These are phyloP conservation scores for Streptanthus diversifolius DNA, from an alignment of 345 rosid species.

Conservation along the genomic window DNA sequence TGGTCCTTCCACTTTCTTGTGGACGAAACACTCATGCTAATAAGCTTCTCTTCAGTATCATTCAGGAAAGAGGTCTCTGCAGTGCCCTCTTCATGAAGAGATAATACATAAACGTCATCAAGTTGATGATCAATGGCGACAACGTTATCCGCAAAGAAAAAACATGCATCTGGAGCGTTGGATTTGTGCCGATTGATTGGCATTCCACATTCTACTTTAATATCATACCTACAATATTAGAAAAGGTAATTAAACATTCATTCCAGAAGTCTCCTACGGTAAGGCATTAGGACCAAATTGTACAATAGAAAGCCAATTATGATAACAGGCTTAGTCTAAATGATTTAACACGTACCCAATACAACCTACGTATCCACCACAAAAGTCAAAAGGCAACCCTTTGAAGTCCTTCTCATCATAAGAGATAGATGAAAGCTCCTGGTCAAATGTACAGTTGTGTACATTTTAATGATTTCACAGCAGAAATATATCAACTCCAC, in stretches of 20 bases:
- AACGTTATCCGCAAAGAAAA: slow-evolving; percentile 79
- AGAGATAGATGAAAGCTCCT: slow-evolving; percentile 73
- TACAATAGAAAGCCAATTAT: background rate
- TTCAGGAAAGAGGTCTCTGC: slow-evolving; percentile 53
- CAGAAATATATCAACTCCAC: background rate
- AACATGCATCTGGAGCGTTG: slow-evolving; percentile 84
- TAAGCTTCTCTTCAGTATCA: slow-evolving; percentile 60
- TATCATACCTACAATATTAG: slow-evolving; percentile 58
- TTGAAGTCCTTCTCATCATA: slow-evolving; percentile 66
- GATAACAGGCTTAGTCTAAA: background rate
- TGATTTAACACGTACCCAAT: slow-evolving; percentile 62
- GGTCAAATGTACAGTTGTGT: slow-evolving; percentile 5
- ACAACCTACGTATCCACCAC: slow-evolving; percentile 91
- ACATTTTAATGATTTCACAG: background rate
- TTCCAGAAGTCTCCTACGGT: background rate
- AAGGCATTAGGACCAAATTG: background rate
- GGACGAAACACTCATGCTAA: slow-evolving; percentile 39
- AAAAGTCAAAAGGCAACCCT: slow-evolving; percentile 86
- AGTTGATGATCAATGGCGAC: slow-evolving; percentile 66
- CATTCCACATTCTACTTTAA: slow-evolving; percentile 89
- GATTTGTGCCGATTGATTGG: slow-evolving; percentile 68
- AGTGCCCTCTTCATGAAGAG: slow-evolving; percentile 47
- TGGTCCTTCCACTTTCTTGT: slow-evolving; percentile 31
- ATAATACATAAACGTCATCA: slow-evolving; percentile 70
- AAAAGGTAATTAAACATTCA: background rate